phyloP scores from a whole-genome alignment of 495 filamentous ascomycete species.

The Talaromyces wortmannii region DNA sequence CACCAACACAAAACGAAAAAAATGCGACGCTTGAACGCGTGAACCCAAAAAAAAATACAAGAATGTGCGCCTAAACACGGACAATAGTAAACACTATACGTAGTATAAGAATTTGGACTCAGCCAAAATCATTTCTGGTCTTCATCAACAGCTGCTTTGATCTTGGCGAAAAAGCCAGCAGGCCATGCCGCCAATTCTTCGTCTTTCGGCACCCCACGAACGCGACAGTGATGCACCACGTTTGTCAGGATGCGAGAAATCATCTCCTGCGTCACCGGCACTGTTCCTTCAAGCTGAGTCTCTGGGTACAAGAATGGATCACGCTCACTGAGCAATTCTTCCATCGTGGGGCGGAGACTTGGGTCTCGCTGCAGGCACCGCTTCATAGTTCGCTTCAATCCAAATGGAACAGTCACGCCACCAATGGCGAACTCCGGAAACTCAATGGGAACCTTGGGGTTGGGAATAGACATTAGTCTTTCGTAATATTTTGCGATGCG shows the following conservation, averaged over 20 bases:
- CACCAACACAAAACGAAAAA: neutral
- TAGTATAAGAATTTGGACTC: no score
- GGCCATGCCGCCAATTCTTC: constrained; percentile 69
- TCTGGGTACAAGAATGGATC: constrained; percentile 85
- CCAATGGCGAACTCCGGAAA: constrained; percentile 74
- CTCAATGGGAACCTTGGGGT: constrained; percentile 75
- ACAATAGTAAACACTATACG: neutral
- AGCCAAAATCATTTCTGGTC: constrained; percentile 12
- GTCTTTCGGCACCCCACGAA: constrained; percentile 59
- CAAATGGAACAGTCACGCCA: constrained; percentile 59
- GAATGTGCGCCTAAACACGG: neutral
- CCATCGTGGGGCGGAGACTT: constrained; percentile 67
- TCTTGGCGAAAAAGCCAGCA: constrained; percentile 55
- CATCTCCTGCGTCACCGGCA: constrained; percentile 71
- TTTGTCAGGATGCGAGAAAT: constrained; percentile 68
- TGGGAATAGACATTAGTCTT: constrained; percentile 75
- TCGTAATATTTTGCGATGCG: constrained; percentile 81
- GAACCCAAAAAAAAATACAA: neutral
- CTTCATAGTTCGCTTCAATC: constrained; percentile 65
- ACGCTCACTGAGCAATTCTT: constrained; percentile 59
- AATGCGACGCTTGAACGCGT: constrained; percentile 10
- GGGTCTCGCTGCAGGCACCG: constrained; percentile 77
- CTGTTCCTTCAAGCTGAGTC: constrained; percentile 48
- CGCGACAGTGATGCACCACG: constrained; percentile 68
- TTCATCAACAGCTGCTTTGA: constrained; percentile 57